Evolutionary conservation across 148 eudicot species (phyloP).

Genomic region (Rhododendron vialii): DNA sequence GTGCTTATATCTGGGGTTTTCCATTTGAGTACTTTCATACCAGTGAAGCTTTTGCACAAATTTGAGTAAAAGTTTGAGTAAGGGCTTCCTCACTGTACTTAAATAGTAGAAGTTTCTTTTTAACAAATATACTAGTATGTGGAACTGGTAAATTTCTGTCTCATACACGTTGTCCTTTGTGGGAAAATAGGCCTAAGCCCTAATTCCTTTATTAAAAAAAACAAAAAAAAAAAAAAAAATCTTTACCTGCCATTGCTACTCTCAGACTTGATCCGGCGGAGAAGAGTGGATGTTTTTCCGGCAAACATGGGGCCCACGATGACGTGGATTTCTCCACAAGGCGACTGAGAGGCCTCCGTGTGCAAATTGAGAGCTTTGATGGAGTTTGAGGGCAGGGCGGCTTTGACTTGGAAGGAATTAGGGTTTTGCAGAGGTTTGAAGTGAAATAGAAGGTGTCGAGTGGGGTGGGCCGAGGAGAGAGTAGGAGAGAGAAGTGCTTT

Average conservation of each 20-base stretch:
- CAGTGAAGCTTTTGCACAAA: neutral
- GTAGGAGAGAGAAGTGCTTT: constrained; percentile 30
- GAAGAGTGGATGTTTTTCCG: constrained; percentile 78
- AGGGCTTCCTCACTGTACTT: neutral
- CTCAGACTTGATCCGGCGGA: constrained; percentile 58
- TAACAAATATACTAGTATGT: neutral
- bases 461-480: constrained; percentile 20
- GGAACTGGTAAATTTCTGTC: neutral
- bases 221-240: neutral
- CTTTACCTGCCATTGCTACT: constrained; percentile 54
- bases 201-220: neutral
- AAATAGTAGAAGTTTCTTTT: neutral
- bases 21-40: neutral
- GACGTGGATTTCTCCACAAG: constrained; percentile 64
- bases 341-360: constrained; percentile 14
- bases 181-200: neutral
- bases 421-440: constrained; percentile 22
- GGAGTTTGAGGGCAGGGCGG: neutral
- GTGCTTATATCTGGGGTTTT: neutral
- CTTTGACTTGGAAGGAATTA: constrained; percentile 13
- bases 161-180: neutral
- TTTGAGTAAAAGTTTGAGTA: neutral
- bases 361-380: constrained; percentile 18
- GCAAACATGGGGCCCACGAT: constrained; percentile 97
- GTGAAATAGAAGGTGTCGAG: constrained; percentile 4